Evolutionary conservation across 1,284 basidiomycete genomes (phyloP).

Genomic region (Cutaneotrichosporon mucoides): DNA sequence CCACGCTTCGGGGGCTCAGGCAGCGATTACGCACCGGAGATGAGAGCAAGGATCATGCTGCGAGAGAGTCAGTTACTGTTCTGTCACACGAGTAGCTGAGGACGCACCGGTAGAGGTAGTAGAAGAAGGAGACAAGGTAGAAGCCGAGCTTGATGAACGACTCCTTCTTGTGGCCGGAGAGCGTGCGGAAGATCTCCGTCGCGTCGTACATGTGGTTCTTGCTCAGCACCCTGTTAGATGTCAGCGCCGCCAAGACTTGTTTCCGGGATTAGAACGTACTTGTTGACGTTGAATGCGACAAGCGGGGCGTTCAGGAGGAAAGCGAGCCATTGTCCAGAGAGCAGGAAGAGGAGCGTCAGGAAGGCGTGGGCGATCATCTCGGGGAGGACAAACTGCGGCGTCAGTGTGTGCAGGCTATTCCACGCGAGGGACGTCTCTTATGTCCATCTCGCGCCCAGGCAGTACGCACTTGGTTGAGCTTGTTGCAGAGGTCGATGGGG

Average conservation of each 20-base stretch:
- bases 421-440: too few species aligned
- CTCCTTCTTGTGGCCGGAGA: constrained; percentile 93
- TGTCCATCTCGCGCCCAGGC: too few species aligned
- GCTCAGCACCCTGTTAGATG: constrained; percentile 68
- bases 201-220: constrained; percentile 99
- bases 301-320: constrained; percentile 89
- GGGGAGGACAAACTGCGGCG: constrained; percentile 83
- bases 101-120: constrained; percentile 87
- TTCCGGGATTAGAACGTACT: constrained; percentile 56
- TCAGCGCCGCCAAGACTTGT: too few species aligned
- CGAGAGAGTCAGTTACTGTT: constrained; percentile 1
- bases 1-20: too few species aligned
- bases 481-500: constrained; percentile 99
- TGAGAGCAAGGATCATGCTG: constrained; percentile 82
- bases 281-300: constrained; percentile 88
- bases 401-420: neutral
- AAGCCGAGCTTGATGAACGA: constrained; percentile 94
- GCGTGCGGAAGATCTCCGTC: constrained; percentile 96
- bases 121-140: constrained; percentile 92
- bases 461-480: constrained; percentile 82
- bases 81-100: neutral
- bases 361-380: constrained; percentile 94
- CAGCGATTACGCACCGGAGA: constrained; percentile 55
- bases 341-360: constrained; percentile 79
- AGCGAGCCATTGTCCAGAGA: constrained; percentile 93